phyloP scores from a whole-genome alignment of 257 asterid species.

The Ballota nigra region DNA sequence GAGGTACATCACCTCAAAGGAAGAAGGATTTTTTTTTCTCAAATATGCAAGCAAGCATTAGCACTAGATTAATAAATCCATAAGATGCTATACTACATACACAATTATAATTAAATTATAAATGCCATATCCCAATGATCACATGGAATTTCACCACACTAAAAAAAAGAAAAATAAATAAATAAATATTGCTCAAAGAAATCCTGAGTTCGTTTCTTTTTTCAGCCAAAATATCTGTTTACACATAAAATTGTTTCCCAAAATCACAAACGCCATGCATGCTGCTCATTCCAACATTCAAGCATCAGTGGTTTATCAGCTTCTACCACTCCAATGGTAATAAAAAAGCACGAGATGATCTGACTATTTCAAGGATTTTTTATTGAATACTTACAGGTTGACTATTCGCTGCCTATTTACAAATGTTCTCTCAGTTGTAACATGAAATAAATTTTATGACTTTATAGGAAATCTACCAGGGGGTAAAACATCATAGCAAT shows the following conservation, averaged over 20 bases:
- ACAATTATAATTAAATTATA: not conserved
- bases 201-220: not conserved
- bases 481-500: constrained; percentile 5
- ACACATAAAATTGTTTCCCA: not conserved
- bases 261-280: not conserved
- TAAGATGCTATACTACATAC: not conserved
- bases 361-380: not conserved
- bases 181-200: not conserved
- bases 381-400: not conserved
- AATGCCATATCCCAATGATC: not conserved
- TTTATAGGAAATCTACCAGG: constrained; percentile 7
- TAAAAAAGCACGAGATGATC: constrained; percentile 4
- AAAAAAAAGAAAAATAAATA: not conserved
- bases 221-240: not conserved
- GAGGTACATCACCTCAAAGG: not conserved
- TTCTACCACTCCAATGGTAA: constrained; percentile 8
- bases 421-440: constrained; percentile 1
- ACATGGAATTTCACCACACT: not conserved
- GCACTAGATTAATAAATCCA: not conserved
- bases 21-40: not conserved
- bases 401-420: not conserved
- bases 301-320: not conserved
- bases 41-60: not conserved
- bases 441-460: no score
- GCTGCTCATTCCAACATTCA: constrained; percentile 17